Evolutionary conservation across 2,329 filamentous ascomycete genomes (phyloP).

Genomic region (Verticillium tricorpus): DNA sequence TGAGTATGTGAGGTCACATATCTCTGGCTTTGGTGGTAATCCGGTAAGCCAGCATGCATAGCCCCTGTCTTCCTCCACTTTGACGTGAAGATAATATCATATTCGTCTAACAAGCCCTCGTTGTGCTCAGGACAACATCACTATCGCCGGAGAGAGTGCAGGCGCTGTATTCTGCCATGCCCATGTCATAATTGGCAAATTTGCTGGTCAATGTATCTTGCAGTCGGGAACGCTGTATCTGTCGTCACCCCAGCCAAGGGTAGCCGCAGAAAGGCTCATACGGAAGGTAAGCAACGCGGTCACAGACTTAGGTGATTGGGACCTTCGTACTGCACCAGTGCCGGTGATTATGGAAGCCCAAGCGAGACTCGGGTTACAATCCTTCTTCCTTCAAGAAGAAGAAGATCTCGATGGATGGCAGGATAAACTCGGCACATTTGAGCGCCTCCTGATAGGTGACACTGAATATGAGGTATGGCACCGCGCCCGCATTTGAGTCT

Average conservation of each 20-base stretch:
- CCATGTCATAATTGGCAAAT: constrained; percentile 27
- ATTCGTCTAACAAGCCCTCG: no score
- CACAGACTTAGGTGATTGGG: not conserved
- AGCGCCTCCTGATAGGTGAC: constrained; percentile 36
- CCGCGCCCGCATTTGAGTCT: not conserved
- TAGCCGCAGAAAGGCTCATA: not conserved
- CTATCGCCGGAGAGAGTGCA: constrained; percentile 39
- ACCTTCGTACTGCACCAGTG: constrained; percentile 21
- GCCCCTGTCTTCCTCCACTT: no score
- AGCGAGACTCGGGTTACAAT: constrained; percentile 29
- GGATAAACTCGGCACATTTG: constrained; percentile 20
- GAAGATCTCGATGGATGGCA: constrained; percentile 31
- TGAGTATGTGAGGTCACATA: constrained; percentile 21
- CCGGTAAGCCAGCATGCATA: constrained; percentile 8
- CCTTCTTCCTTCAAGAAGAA: constrained; percentile 36
- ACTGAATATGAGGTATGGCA: constrained; percentile 33
- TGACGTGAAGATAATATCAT: no score
- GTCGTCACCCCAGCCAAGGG: constrained; percentile 32
- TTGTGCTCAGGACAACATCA: constrained; percentile 27
- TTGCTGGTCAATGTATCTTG: constrained; percentile 28
- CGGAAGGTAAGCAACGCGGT: not conserved
- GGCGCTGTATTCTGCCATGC: constrained; percentile 40
- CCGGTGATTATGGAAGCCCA: constrained; percentile 27
- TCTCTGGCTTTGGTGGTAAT: constrained; percentile 22
- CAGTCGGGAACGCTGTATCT: constrained; percentile 37